These are phyloP conservation scores for Sporothrix luriei DNA, from an alignment of 2,329 filamentous ascomycete species.

Conservation along the genomic window DNA sequence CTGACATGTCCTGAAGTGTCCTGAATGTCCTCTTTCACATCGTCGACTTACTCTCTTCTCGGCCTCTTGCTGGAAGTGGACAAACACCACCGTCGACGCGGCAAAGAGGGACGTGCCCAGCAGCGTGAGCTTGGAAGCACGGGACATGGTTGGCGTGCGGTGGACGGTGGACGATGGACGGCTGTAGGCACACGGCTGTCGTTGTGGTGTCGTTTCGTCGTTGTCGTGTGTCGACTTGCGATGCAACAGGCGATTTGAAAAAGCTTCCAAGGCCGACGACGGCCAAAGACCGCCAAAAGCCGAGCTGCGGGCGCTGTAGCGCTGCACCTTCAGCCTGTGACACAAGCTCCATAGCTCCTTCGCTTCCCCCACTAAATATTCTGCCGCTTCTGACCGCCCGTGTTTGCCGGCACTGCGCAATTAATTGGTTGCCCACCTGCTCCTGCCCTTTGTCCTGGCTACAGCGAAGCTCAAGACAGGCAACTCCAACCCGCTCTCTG, in stretches of 20 bases:
- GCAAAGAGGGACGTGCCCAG: slow-evolving; percentile 75
- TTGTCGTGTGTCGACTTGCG: not conserved
- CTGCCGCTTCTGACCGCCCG: slow-evolving; percentile 32
- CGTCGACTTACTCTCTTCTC: slow-evolving; percentile 72
- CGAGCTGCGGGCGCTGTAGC: not conserved
- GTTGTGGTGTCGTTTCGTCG: not conserved
- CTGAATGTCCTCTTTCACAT: too few species aligned
- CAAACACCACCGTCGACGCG: slow-evolving; percentile 74
- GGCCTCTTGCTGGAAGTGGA: slow-evolving; percentile 81
- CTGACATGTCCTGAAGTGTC: too few species aligned
- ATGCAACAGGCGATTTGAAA: slow-evolving; percentile 23
- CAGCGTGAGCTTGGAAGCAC: slow-evolving; percentile 83
- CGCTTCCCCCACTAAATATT: slow-evolving; percentile 14
- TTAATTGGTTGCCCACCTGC: slow-evolving; percentile 31
- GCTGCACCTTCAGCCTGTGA: too few species aligned
- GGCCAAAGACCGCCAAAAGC: not conserved
- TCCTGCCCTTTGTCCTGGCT: slow-evolving; percentile 20
- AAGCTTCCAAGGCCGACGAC: slow-evolving; percentile 5
- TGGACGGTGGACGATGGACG: slow-evolving; percentile 26
- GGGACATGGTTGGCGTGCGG: slow-evolving; percentile 68
- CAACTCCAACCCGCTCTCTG: not conserved
- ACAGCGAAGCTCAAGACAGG: slow-evolving; percentile 29
- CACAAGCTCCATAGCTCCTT: slow-evolving; percentile 2
- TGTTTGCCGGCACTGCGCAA: slow-evolving; percentile 34
- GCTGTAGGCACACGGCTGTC: not conserved